These are phyloP conservation scores for Syzygium grande DNA, from an alignment of 345 rosid genomes.

Conservation along the genomic window DNA sequence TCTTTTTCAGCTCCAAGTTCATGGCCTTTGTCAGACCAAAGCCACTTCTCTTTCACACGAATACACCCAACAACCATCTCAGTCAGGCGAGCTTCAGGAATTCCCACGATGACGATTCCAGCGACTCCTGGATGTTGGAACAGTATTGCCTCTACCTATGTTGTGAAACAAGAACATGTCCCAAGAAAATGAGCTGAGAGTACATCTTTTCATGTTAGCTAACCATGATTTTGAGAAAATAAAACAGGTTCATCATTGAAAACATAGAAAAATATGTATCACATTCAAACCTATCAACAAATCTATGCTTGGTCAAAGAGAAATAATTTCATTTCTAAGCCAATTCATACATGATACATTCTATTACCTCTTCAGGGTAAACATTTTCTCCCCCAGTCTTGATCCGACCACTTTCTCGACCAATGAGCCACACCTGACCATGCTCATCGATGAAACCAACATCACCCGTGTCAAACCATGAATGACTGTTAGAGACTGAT, in stretches of 20 bases:
- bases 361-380: conserved; percentile 77
- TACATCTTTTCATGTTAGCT: background rate
- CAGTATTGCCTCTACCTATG: conserved; percentile 56
- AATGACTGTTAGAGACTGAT: conserved; percentile 10
- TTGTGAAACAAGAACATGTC: background rate
- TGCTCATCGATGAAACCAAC: conserved; percentile 45
- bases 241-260: background rate
- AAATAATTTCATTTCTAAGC: background rate
- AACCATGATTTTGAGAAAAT: background rate
- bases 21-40: conserved; percentile 37
- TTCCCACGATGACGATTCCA: conserved; percentile 50
- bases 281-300: background rate
- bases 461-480: conserved; percentile 88
- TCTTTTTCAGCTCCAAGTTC: background rate
- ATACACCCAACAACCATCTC: conserved; percentile 81
- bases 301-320: background rate
- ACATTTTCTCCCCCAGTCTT: conserved; percentile 88
- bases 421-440: conserved; percentile 76
- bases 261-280: background rate
- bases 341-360: background rate
- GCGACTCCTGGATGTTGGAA: conserved; percentile 51
- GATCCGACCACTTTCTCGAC: conserved; percentile 60
- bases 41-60: conserved; percentile 45
- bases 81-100: conserved; percentile 44
- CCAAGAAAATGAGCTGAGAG: background rate